Evolutionary conservation across 768 basidiomycete species (phyloP).

Genomic region (Pleurotus platypus): DNA sequence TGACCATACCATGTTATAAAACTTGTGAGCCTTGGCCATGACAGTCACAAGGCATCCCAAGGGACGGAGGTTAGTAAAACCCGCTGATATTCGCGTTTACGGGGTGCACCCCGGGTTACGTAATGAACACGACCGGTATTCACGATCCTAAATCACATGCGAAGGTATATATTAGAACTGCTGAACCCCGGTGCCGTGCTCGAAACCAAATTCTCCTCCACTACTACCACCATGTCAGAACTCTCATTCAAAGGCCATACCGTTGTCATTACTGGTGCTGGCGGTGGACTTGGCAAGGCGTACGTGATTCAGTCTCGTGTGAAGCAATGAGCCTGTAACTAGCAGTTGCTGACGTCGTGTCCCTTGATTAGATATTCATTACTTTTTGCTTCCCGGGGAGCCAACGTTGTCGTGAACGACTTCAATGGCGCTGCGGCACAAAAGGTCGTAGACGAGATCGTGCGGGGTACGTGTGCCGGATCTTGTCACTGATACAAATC

Average conservation of each 20-base stretch:
- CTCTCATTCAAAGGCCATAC: conserved; percentile 84
- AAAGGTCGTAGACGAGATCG: conserved; percentile 89
- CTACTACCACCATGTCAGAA: conserved; percentile 32
- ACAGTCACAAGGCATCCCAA: too few species aligned
- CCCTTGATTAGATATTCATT: conserved; percentile 67
- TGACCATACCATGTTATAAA: too few species aligned
- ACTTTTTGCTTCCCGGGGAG: conserved; percentile 89
- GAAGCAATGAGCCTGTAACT: too few species aligned
- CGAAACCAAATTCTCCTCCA: not conserved
- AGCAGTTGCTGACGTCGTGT: not conserved
- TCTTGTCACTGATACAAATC: not conserved
- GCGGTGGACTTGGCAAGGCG: conserved; percentile 91
- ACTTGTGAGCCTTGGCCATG: too few species aligned
- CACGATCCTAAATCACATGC: conserved; percentile 7
- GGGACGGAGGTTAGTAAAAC: too few species aligned
- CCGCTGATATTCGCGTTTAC: too few species aligned
- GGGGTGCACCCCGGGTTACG: too few species aligned
- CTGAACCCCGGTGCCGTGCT: not conserved
- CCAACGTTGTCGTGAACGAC: conserved; percentile 94
- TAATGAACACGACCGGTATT: not conserved
- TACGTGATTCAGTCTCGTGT: conserved; percentile 35
- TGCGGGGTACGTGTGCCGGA: conserved; percentile 48
- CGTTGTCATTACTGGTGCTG: conserved; percentile 94
- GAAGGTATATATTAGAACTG: conserved; percentile 8
- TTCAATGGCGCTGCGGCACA: conserved; percentile 86